Evolutionary conservation across 2,329 filamentous ascomycete genomes (phyloP).

Genomic region (Exophiala sp.): DNA sequence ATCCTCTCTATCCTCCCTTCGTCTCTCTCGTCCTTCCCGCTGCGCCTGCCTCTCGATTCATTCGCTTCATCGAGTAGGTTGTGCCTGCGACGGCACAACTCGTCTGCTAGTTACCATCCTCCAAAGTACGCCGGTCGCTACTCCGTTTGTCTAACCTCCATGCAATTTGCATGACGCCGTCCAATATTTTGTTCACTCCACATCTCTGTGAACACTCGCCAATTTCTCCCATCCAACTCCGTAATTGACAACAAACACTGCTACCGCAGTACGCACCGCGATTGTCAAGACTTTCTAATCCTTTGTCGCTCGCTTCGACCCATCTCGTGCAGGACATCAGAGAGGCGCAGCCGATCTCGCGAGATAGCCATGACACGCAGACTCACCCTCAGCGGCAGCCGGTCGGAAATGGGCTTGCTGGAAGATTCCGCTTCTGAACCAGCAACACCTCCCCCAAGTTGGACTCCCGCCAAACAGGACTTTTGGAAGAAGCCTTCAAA

Average conservation of each 20-base stretch:
- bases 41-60: constrained; percentile 12
- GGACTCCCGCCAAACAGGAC: constrained; percentile 26
- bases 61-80: constrained; percentile 21
- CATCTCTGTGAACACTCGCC: background rate
- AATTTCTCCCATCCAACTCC: constrained; percentile 12
- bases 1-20: background rate
- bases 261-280: background rate
- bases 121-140: constrained; percentile 7
- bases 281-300: constrained; percentile 11
- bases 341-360: background rate
- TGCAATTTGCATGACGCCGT: constrained; percentile 13
- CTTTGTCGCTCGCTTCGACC: constrained; percentile 15
- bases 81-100: constrained; percentile 4
- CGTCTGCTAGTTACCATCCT: background rate
- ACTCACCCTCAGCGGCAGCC: constrained; percentile 27
- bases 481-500: constrained; percentile 29
- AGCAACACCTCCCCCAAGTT: constrained; percentile 26
- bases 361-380: constrained; percentile 24
- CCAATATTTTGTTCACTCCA: constrained; percentile 8
- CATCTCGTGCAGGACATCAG: background rate
- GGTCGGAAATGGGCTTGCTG: constrained; percentile 28
- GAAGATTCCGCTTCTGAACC: constrained; percentile 22
- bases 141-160: background rate
- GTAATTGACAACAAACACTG: background rate
- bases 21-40: background rate